Evolutionary conservation across 768 basidiomycete genomes (phyloP), one percentile per base, ranked within the genome.

Genomic region (Porphyrellus cyaneotinctus): DNA sequence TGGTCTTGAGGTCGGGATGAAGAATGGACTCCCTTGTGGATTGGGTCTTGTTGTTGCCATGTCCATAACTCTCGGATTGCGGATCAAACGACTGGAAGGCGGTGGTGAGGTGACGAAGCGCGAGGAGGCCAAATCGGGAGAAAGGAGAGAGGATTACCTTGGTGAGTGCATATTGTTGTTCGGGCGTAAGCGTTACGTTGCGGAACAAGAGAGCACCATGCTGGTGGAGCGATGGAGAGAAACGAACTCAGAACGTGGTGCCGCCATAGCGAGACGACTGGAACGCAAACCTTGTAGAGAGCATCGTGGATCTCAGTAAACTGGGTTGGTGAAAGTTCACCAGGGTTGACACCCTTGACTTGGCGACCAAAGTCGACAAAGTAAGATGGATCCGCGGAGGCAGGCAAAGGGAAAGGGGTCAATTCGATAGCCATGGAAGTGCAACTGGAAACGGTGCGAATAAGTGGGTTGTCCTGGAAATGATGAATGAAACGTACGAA

Each of bases 1-100:
- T 91, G 35, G 89, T 93, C 76, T 92, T 95, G 61, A 94, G 80
- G 66, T 93, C 88, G 0, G 91, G 88, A 64, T 92, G 90, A 14
- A 93, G 81, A 61, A 94, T 87, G 4, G 91, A 92, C 63, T 86
- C 86, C 61, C 77, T 79, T 20, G 84, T 83, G 39, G 74, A 71
- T 49, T 84, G 80, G 0, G 87, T 91, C 76, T 91, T 90, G 75
- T 91, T 90, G 70, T 91, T 91, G 2, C 91, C 90, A 62, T 94
- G 91, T 0, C 92, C 91, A 61, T 94, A 93, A 58, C 70, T 67
- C 52, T 81, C 75, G 24, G 77, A 71, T 0, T 70, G 48, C 2
- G 80, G 82, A 65, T 94, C 91, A 65, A 94, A 94, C 0, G 86
- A 85, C 91, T 91, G 32, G 14, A 20, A n/a, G 24, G 53, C 55